Evolutionary conservation across 1,284 basidiomycete species (phyloP).

Genomic region (Papiliotrema laurentii): DNA sequence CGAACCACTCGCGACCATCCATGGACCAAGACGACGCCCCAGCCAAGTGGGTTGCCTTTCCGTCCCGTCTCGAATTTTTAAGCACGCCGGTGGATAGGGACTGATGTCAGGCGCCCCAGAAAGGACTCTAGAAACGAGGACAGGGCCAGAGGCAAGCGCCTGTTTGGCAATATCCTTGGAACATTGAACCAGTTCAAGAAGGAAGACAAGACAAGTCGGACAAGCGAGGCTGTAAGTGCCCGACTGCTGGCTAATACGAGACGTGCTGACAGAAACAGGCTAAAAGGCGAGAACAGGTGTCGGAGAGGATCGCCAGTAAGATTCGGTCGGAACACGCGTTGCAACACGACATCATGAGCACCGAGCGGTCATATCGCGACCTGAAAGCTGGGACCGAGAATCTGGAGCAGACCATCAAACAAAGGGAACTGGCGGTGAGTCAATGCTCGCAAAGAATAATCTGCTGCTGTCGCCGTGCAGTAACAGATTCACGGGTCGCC

Average conservation of each 20-base stretch:
- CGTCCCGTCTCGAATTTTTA: not conserved
- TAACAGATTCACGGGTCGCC: too few species aligned
- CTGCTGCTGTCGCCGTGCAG: too few species aligned
- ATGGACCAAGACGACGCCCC: conserved; percentile 25
- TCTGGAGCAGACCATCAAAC: conserved; percentile 32
- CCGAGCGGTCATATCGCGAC: conserved; percentile 38
- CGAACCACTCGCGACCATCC: conserved; percentile 12
- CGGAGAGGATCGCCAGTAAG: conserved; percentile 39
- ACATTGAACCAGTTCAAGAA: conserved; percentile 47
- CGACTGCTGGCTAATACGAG: too few species aligned
- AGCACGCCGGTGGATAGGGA: too few species aligned
- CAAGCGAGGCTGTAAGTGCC: conserved; percentile 42
- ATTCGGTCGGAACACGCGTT: conserved; percentile 35
- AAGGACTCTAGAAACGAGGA: conserved; percentile 35
- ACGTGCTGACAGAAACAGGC: conserved; percentile 31
- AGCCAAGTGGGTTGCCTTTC: conserved; percentile 16
- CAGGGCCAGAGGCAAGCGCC: conserved; percentile 36
- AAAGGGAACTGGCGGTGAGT: conserved; percentile 42
- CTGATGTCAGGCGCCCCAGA: conserved; percentile 30
- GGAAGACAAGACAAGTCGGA: conserved; percentile 40
- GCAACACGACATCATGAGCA: conserved; percentile 35
- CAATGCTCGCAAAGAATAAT: too few species aligned
- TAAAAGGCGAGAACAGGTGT: conserved; percentile 39
- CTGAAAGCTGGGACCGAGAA: conserved; percentile 36
- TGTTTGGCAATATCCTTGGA: conserved; percentile 46